These are phyloP conservation scores for Fusarium temperatum DNA, from an alignment of 2,329 filamentous ascomycete genomes.

Conservation along the genomic window DNA sequence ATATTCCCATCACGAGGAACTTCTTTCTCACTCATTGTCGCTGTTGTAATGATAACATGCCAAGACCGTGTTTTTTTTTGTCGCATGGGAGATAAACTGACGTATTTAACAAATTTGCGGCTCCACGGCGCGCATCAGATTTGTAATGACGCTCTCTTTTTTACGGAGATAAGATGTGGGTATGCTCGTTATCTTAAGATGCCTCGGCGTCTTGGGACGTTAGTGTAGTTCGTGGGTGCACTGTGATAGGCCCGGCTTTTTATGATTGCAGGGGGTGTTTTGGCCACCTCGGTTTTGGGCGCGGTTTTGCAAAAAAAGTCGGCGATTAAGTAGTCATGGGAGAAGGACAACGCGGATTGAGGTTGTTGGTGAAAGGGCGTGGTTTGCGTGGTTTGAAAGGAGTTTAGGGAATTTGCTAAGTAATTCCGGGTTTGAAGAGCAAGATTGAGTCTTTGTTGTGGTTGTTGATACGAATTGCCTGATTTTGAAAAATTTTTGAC, in stretches of 20 bases:
- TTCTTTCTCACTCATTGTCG: neutral
- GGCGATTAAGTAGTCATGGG: neutral
- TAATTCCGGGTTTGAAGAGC: neutral
- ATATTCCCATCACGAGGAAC: neutral
- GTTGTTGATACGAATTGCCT: neutral
- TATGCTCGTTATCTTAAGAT: neutral
- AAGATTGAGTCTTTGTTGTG: neutral
- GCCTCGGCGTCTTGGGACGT: constrained; percentile 2
- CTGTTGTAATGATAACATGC: neutral
- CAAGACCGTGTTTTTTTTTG: neutral
- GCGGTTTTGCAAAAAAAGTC: neutral
- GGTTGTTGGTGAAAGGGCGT: neutral
- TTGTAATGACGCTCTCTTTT: constrained; percentile 20
- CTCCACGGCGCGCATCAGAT: constrained; percentile 13
- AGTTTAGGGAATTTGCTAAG: neutral
- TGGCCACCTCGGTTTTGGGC: neutral
- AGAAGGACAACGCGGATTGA: neutral
- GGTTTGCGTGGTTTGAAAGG: neutral
- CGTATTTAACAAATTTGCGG: constrained; percentile 3
- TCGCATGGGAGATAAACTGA: neutral
- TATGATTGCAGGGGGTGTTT: neutral
- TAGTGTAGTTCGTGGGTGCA: neutral
- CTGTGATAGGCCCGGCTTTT: neutral
- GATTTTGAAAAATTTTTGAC: no score
- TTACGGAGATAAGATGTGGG: constrained; percentile 20